Percentiles rank a stretch among this genome's conserved stretches.
Evolutionary conservation across 2,329 filamentous ascomycete genomes (phyloP).

Genomic region (Claviceps spartinae): DNA sequence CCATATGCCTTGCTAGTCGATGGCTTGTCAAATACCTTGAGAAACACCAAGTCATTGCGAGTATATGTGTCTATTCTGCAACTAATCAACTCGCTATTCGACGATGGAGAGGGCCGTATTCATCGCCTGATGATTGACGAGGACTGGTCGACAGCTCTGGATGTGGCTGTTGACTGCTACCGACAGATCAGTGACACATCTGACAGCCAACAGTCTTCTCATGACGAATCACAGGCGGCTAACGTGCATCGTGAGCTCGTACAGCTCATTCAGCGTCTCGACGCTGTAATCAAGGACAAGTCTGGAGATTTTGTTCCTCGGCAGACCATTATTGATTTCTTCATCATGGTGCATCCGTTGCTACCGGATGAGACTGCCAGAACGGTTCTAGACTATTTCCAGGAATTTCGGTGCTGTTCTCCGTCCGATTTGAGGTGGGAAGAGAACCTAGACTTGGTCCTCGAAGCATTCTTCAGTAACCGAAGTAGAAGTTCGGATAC

Average conservation of each 20-base stretch:
- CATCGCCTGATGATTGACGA: conserved; percentile 47
- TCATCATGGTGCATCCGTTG: conserved; percentile 45
- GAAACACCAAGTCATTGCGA: conserved; percentile 28
- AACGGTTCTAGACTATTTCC: conserved; percentile 53
- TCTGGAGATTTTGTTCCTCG: conserved; percentile 45
- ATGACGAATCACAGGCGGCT: conserved; percentile 21
- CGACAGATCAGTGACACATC: conserved; percentile 16
- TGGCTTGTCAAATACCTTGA: conserved; percentile 39
- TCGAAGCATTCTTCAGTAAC: conserved; percentile 52
- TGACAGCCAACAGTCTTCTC: conserved; percentile 12
- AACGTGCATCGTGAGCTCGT: conserved; percentile 29
- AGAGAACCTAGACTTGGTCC: conserved; percentile 44
- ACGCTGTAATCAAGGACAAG: conserved; percentile 30
- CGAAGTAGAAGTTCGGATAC: conserved; percentile 45
- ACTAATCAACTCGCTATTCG: conserved; percentile 42
- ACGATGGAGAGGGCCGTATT: conserved; percentile 36
- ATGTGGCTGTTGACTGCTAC: conserved; percentile 44
- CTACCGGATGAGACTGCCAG: conserved; percentile 52
- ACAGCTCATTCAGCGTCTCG: conserved; percentile 33
- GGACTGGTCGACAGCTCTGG: conserved; percentile 49
- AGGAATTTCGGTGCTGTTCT: conserved; percentile 55
- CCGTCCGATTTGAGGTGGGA: conserved; percentile 59
- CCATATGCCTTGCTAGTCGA: conserved; percentile 46
- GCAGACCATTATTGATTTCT: conserved; percentile 53
- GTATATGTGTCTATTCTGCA: conserved; percentile 34